Evolutionary conservation across 768 basidiomycete genomes (phyloP), one percentile per base, ranked within the genome.

Genomic region (Daedaleopsis sinensis): DNA sequence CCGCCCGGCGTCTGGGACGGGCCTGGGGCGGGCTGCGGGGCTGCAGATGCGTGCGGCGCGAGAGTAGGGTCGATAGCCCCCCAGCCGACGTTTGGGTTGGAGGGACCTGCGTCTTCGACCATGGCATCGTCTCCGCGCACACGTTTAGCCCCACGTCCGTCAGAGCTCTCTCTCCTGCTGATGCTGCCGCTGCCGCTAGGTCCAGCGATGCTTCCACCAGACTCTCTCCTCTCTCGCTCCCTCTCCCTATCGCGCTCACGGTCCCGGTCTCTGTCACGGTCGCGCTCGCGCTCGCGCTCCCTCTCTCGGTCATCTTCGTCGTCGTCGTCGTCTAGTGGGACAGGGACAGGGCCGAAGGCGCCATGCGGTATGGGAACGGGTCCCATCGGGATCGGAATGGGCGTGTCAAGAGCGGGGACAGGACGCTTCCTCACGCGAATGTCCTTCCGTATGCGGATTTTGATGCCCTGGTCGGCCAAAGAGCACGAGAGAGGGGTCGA

Each of bases 401-500:
- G 64, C 39, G 66, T 57, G 27, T 66, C 59, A 1, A 67, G 66
- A 18, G 74, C 71, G 0, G 77, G 75, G 24, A 79, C 80, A 5
- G 87, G 84, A 12, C 87, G 79, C 71, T 93, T 93, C 64, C 93
- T 84, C 24, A 91, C 88, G 1, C 93, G 87, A 38, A 94, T 93
- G 61, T 96, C 93, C 73, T 95, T 96, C 38, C 94, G 85, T 55
- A 96, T 96, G 35, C 94, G 88, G 56, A 96, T 95, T 76, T 96
- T 96, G 76, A 96, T 94, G 23, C 94, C 94, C 74, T 96, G 94
- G 70, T 96, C 94, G n/a, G 94, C 93, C 57, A 96, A 84, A 0
- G 92, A 91, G 65, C 89, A 92, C 1, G 94, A 96, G 0, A 96
- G 82, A 3, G 89, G 86, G 0, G 94, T 95, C 5, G 93, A 94